Percentiles rank a stretch among this genome's conserved stretches.
Conservation (phyloP, 2,329 filamentous ascomycete genomes). For the Coniochaeta ligniaria region DNA sequence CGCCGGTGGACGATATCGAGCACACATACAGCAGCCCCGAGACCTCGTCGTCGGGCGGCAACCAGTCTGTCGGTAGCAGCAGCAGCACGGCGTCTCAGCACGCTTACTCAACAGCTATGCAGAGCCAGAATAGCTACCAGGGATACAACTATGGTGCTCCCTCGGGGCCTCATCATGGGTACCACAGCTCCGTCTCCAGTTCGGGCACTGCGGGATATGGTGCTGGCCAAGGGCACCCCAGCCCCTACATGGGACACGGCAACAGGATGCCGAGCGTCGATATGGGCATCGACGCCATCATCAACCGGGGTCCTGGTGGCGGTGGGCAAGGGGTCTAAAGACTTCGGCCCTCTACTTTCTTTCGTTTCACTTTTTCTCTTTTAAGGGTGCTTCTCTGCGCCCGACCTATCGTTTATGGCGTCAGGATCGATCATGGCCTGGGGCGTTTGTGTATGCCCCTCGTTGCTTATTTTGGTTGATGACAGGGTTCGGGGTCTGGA, state of each 20-base stretch:
- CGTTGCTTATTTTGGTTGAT: not conserved
- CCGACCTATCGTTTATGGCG: not conserved
- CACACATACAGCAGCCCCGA: slow-evolving; percentile 42
- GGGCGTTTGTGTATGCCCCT: not conserved
- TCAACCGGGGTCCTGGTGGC: slow-evolving; percentile 39
- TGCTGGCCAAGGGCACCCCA: slow-evolving; percentile 20
- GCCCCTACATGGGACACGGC: slow-evolving; percentile 38
- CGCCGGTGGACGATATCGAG: slow-evolving; percentile 50
- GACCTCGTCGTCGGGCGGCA: slow-evolving; percentile 10
- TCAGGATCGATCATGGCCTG: not conserved
- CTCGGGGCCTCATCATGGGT: slow-evolving; percentile 29
- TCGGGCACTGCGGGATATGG: slow-evolving; percentile 29
- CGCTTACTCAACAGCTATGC: slow-evolving; percentile 13
- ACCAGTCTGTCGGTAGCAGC: slow-evolving; percentile 18
- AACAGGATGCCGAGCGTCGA: slow-evolving; percentile 48
- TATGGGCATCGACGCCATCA: slow-evolving; percentile 54
- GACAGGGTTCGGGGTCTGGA: not conserved
- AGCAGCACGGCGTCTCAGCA: slow-evolving; percentile 16
- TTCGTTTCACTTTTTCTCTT: slow-evolving; percentile 5
- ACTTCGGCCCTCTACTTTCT: slow-evolving; percentile 1
- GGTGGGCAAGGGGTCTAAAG: slow-evolving; percentile 11
- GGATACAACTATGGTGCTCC: slow-evolving; percentile 13
- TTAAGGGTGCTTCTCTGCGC: not conserved
- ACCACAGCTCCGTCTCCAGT: slow-evolving; percentile 48
- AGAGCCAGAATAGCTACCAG: slow-evolving; percentile 12